Base-by-base conservation (phyloP, 2,329 filamentous ascomycete genomes). In the Massarina eburnea region DNA sequence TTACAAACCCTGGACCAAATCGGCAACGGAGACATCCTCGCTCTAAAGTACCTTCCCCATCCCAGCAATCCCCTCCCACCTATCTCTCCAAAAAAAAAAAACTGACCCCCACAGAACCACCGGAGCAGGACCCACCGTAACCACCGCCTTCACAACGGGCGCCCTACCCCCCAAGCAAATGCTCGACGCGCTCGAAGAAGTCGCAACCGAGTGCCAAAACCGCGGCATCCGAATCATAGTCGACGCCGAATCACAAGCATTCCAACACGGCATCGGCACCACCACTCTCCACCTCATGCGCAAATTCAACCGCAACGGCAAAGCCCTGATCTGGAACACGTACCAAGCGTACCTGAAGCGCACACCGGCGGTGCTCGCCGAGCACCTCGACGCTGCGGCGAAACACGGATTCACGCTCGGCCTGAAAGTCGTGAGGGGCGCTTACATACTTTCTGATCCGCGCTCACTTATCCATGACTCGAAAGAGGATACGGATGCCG, bases 271-370 rank as follows among this genome's bases (percentile, higher is more conserved):
- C 10, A 67, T 67, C 15, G 51, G 44, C 7, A 52, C 55, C 86
- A 86, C 75, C 89, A 91, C 73, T 76, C 57, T 61, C 34, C 62
- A 61, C 41, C 55, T 64, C 73, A 57, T 17, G 79, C 80, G 38
- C 74, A 80, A 55, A 82, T 88, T 34, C 62, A 78, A 78, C 57
- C 66, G 62, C 0, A 59, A 72, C 15, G 58, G 58, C 4, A 48
- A 57, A 15, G 72, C 55, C 58, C 81, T 91, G 41, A 80, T 96
- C 48, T 95, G 91, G 72, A 82, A 76, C 60, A 81, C 80, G 0
- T 82, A 82, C 62, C 80, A 83, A 51, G 75, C 74, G 7, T 83
- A 83, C 54, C 73, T 83, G 24, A 80, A 80, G 59, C 66, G 66
- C 27, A 79, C 75, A 0, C 63, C 72, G 0, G 57, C 52, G 3